Conservation (phyloP, 202 grass and related monocot genomes). For the Elaeis oleifera region DNA sequence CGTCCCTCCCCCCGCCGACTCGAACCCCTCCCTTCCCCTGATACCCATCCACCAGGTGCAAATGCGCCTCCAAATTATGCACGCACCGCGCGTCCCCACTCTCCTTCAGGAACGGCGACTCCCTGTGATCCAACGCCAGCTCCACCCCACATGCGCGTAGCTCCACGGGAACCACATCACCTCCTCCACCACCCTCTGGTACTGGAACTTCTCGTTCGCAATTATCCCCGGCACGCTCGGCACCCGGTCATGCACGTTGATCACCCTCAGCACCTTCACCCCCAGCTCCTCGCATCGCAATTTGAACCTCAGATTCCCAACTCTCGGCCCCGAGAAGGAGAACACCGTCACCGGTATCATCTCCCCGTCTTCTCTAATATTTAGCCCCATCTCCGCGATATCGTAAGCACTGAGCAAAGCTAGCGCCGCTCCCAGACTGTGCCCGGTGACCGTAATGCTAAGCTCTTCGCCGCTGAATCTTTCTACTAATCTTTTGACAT, state of each 20-base stretch:
- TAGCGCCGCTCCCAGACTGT: conserved; percentile 56
- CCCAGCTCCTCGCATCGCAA: conserved; percentile 12
- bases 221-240: conserved; percentile 35
- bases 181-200: conserved; percentile 17
- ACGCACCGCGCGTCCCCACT: conserved; percentile 16
- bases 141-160: conserved; percentile 27
- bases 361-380: conserved; percentile 1
- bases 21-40: conserved; percentile 18
- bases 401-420: conserved; percentile 41
- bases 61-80: conserved; percentile 33
- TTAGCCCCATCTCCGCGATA: conserved; percentile 21
- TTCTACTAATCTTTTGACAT: conserved; percentile 24
- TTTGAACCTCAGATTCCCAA: conserved; percentile 39
- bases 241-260: conserved; percentile 31
- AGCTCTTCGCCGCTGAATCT: conserved; percentile 27
- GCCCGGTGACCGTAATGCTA: conserved; percentile 39
- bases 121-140: conserved; percentile 16
- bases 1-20: conserved; percentile 11
- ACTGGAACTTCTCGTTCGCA: conserved; percentile 31
- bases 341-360: conserved; percentile 26
- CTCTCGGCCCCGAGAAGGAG: conserved; percentile 45
- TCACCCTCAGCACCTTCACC: conserved; percentile 30
- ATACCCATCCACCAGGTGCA: conserved; percentile 34
- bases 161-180: conserved; percentile 17
- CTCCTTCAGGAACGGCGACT: conserved; percentile 17